Base-by-base conservation (phyloP, 2,329 filamentous ascomycete species). In the Pyricularia pennisetigena region DNA sequence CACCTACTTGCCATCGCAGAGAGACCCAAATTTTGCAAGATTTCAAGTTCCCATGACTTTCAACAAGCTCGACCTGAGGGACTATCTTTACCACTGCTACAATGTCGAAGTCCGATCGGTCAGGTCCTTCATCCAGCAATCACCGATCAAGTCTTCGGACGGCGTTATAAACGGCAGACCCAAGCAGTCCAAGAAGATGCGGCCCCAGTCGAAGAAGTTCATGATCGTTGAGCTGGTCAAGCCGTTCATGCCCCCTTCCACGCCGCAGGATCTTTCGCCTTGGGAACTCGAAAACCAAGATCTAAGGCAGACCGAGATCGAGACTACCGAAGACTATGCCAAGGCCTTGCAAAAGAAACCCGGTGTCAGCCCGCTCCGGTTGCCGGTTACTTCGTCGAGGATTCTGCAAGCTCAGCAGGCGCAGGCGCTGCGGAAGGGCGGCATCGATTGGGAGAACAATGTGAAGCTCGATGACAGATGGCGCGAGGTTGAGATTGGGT, bases 41-140 rank as follows among this genome's bases (percentile, higher is more conserved):
- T 99, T 99, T 86, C 85, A 90, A 75, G 94, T 97, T 35, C 95
- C 95, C 12, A 85, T 98, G 73, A 88, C 87, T 74, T 93, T 97
- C 84, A 97, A 93, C 84, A 99, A 99, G 82, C 90, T 98, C 79
- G 95, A 99, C 78, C 82, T 99, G 61, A 92, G 93, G 78, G 94
- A 97, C 82, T 99, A 98, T 82, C 89, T 99, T 70, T 91, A 87
- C 82, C 89, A 97, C 78, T 86, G 86, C 62, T 99, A 99, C 83
- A 84, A 86, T 70, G 89, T 98, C 70, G 85, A 89, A 71, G 87
- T 90, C 68, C 81, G 87, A 67, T 83, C 83, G 72, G 88, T 98
- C 70, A 91, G 94, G 70, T 93, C 91, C 67, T 94, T 98, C 75
- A 88, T 91, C 74, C 87, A 90, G 79, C 84, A 88, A 76, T 86